Conservation (phyloP, 2,329 filamentous ascomycete genomes). For the Cadophora sp. region DNA sequence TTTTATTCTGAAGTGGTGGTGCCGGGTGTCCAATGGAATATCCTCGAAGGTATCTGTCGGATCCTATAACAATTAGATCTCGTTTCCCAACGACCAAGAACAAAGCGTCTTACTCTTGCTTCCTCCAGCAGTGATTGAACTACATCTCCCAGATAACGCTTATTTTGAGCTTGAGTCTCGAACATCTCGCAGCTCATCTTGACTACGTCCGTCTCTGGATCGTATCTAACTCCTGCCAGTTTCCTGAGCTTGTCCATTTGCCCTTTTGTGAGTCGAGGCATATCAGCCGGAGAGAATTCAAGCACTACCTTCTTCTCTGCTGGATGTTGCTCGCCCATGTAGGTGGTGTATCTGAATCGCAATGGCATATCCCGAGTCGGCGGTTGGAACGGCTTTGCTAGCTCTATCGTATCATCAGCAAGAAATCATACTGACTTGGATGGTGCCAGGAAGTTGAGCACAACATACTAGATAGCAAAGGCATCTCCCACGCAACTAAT, state of each 20-base stretch:
- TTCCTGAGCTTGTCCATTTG: slow-evolving; percentile 87
- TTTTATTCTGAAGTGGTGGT: slow-evolving; percentile 74
- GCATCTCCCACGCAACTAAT: slow-evolving; percentile 94
- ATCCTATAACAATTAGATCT: slow-evolving; percentile 56
- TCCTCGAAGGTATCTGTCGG: slow-evolving; percentile 83
- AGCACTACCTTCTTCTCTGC: slow-evolving; percentile 93
- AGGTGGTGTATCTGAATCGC: slow-evolving; percentile 95
- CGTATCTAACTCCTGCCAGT: slow-evolving; percentile 84
- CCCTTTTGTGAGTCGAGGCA: slow-evolving; percentile 67
- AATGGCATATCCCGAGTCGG: slow-evolving; percentile 74
- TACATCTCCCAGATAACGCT: slow-evolving; percentile 86
- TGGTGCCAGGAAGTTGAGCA: background rate
- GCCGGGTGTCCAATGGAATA: slow-evolving; percentile 86
- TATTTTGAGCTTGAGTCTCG: slow-evolving; percentile 92
- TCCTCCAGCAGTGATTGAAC: slow-evolving; percentile 75
- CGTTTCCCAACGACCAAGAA: background rate
- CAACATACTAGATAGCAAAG: slow-evolving; percentile 80
- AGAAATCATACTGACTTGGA: background rate
- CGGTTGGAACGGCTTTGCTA: slow-evolving; percentile 80
- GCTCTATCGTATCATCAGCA: slow-evolving; percentile 59
- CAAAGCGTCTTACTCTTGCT: slow-evolving; percentile 62
- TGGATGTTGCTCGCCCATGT: slow-evolving; percentile 93
- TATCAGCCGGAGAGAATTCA: slow-evolving; percentile 79
- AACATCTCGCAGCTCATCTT: slow-evolving; percentile 93
- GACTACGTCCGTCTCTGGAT: slow-evolving; percentile 80